These are phyloP conservation scores for Leccinum aurantiacum DNA, from an alignment of 768 basidiomycete genomes.

Conservation along the genomic window DNA sequence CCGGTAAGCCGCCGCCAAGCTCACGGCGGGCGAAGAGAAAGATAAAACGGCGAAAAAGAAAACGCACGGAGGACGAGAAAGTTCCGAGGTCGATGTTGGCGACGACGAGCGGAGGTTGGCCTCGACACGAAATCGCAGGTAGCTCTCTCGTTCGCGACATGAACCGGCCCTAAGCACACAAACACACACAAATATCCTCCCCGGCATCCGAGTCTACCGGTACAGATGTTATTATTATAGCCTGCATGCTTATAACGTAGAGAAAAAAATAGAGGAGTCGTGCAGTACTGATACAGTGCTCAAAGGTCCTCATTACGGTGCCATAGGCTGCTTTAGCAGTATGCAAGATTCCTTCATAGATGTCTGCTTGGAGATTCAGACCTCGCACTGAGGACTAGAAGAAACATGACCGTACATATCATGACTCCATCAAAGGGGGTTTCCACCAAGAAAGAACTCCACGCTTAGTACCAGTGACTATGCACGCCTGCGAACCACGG, in stretches of 20 bases:
- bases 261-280: conserved; percentile 5
- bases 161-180: conserved; percentile 36
- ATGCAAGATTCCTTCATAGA: conserved; percentile 31
- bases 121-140: conserved; percentile 28
- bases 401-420: conserved; percentile 25
- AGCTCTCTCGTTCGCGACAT: conserved; percentile 23
- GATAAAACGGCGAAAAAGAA: conserved; percentile 1
- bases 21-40: neutral
- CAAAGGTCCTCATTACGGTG: conserved; percentile 28
- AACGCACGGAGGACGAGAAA: conserved; percentile 21
- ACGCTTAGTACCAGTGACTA: conserved; percentile 57
- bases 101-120: conserved; percentile 32
- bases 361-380: conserved; percentile 17
- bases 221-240: conserved; percentile 27
- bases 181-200: conserved; percentile 29
- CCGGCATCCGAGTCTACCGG: conserved; percentile 4
- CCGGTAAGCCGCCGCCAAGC: conserved; percentile 20
- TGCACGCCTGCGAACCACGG: conserved; percentile 37
- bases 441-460: conserved; percentile 62
- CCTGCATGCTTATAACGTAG: conserved; percentile 26
- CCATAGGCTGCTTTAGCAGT: conserved; percentile 26
- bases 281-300: conserved; percentile 36
- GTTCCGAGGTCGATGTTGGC: conserved; percentile 26
- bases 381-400: neutral
- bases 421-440: conserved; percentile 29